Evolutionary conservation across 108 stramenopile species (phyloP).

Genomic region (Fragilaria crotonensis): DNA sequence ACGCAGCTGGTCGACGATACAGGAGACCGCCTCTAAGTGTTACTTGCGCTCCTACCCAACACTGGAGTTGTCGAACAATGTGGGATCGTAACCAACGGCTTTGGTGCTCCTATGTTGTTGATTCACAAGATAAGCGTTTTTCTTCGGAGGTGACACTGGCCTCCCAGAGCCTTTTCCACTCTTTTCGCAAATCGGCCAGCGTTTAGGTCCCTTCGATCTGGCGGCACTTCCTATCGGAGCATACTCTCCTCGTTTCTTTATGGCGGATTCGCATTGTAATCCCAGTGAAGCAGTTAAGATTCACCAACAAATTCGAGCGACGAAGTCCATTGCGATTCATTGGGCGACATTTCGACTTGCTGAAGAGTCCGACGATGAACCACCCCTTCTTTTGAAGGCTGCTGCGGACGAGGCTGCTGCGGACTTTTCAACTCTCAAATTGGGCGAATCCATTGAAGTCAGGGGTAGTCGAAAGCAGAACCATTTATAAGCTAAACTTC

Average conservation of each 20-base stretch:
- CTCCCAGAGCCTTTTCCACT: slow-evolving; percentile 64
- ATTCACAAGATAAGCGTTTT: slow-evolving; percentile 31
- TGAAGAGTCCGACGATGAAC: slow-evolving; percentile 67
- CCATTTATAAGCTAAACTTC: too few species aligned
- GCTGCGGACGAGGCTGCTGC: background rate
- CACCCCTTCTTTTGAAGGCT: slow-evolving; percentile 34
- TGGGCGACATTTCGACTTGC: slow-evolving; percentile 87
- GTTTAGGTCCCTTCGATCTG: slow-evolving; percentile 79
- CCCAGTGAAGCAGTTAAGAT: slow-evolving; percentile 84
- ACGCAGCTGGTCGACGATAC: background rate
- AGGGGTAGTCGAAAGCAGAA: background rate
- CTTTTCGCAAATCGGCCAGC: slow-evolving; percentile 81
- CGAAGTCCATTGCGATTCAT: slow-evolving; percentile 80
- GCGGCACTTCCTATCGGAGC: slow-evolving; percentile 93
- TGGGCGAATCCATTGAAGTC: slow-evolving; percentile 8
- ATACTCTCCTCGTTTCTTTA: slow-evolving; percentile 85
- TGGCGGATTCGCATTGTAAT: slow-evolving; percentile 75
- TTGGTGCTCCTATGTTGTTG: slow-evolving; percentile 83
- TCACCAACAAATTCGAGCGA: slow-evolving; percentile 47
- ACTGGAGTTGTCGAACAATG: slow-evolving; percentile 83
- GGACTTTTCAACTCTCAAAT: background rate
- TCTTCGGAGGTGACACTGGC: slow-evolving; percentile 85
- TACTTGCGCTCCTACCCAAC: slow-evolving; percentile 84
- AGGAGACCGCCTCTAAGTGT: slow-evolving; percentile 15
- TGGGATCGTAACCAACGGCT: slow-evolving; percentile 82